phyloP scores from a whole-genome alignment of 148 eudicot species.

The Vaccinium myrtillus region DNA sequence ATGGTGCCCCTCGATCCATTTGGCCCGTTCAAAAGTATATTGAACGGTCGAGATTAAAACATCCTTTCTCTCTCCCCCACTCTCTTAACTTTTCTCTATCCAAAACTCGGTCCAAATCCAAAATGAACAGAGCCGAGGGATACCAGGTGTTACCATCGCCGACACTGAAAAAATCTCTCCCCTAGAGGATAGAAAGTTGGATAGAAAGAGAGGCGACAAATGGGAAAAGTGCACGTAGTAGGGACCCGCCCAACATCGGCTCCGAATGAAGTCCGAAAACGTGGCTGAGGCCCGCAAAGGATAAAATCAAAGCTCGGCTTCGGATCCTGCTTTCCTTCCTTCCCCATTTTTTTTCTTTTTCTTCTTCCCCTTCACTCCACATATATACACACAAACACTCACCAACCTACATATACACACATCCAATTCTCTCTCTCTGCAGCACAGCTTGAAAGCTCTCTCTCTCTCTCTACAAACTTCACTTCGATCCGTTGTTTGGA shows the following conservation, averaged over 20 bases:
- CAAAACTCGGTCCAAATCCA: too few species aligned
- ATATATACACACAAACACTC: neutral
- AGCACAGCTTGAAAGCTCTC: neutral
- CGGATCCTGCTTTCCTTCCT: neutral
- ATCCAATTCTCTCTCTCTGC: neutral
- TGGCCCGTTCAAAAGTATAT: too few species aligned
- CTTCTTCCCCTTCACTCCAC: neutral
- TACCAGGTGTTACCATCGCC: too few species aligned
- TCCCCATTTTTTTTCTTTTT: neutral
- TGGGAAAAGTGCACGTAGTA: neutral
- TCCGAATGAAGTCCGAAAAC: neutral
- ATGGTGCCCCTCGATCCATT: too few species aligned
- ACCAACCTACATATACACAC: neutral
- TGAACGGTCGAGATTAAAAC: too few species aligned
- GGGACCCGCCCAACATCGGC: neutral
- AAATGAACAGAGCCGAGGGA: too few species aligned
- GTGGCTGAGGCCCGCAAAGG: neutral
- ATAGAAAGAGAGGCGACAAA: neutral
- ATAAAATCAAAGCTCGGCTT: slow-evolving; percentile 9
- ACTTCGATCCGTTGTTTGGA: neutral
- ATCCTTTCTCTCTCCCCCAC: too few species aligned
- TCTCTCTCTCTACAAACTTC: neutral
- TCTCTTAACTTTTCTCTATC: too few species aligned
- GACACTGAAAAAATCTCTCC: too few species aligned
- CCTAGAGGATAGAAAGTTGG: too few species aligned